A percentile compares a stretch with the other conserved stretches of the same genome.
Conservation (phyloP, 306 rosid genomes). For the Prinsepia uniflora region DNA sequence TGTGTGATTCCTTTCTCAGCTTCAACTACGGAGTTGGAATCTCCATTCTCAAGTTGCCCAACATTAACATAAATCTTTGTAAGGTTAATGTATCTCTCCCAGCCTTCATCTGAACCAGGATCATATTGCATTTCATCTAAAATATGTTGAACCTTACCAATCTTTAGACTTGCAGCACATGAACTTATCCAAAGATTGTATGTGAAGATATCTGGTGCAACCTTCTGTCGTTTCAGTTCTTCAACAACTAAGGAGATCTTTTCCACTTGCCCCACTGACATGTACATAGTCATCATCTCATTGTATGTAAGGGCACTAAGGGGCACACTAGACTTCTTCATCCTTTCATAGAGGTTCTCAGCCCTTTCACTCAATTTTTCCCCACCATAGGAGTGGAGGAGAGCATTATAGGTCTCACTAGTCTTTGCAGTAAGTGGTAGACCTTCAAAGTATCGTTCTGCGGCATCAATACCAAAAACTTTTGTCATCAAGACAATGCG, state of each 20-base stretch:
- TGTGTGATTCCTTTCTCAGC: conserved; percentile 64
- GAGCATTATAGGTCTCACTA: conserved; percentile 74
- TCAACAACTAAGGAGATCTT: conserved; percentile 66
- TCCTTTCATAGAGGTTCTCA: conserved; percentile 61
- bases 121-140: conserved; percentile 62
- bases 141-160: conserved; percentile 55
- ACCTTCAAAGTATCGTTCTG: conserved; percentile 87
- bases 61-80: conserved; percentile 49
- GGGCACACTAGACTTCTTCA: conserved; percentile 49
- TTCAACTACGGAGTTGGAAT: conserved; percentile 52
- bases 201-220: conserved; percentile 75
- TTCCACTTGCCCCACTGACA: conserved; percentile 80
- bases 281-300: conserved; percentile 92
- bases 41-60: conserved; percentile 50
- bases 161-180: conserved; percentile 62
- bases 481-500: conserved; percentile 87
- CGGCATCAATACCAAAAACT: conserved; percentile 87
- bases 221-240: conserved; percentile 57
- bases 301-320: conserved; percentile 69
- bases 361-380: conserved; percentile 77
- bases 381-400: conserved; percentile 79
- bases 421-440: conserved; percentile 60
- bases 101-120: conserved; percentile 51
- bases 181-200: conserved; percentile 93
- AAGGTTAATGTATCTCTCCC: conserved; percentile 66